These are phyloP conservation scores for Vaccinium vitisidaea DNA, from an alignment of 148 eudicot genomes.

Conservation along the genomic window DNA sequence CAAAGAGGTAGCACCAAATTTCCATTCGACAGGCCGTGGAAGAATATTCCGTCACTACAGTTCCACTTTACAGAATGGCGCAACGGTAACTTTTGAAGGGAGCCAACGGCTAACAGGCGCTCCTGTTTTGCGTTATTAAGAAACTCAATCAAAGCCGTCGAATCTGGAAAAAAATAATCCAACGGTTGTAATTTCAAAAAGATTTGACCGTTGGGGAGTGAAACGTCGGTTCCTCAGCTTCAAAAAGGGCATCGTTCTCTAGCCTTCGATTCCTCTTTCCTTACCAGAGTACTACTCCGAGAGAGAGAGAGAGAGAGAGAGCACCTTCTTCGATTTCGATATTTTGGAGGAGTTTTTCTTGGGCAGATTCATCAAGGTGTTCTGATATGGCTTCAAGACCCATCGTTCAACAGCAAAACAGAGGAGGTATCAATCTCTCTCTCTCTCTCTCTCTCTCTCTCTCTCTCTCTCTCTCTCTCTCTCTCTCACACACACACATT, in stretches of 20 bases:
- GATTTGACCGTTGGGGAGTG: constrained; percentile 49
- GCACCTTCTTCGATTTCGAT: neutral
- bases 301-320: constrained; percentile 15
- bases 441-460: neutral
- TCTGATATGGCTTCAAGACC: constrained; percentile 52
- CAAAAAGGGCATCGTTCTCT: constrained; percentile 23
- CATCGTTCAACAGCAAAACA: constrained; percentile 34
- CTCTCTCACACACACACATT: neutral
- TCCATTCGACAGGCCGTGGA: neutral
- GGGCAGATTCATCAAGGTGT: constrained; percentile 7
- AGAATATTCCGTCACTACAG: neutral
- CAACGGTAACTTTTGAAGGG: constrained; percentile 1
- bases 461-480: neutral
- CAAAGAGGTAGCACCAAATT: neutral
- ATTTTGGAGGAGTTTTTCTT: neutral
- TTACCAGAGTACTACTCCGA: neutral
- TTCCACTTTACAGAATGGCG: neutral
- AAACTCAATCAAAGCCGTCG: constrained; percentile 24
- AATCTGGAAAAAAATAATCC: constrained; percentile 17
- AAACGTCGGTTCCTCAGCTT: constrained; percentile 30
- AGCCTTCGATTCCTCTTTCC: neutral
- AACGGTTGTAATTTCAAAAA: constrained; percentile 35
- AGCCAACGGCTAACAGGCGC: constrained; percentile 17
- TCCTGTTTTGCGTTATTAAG: neutral
- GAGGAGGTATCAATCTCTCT: constrained; percentile 25